Evolutionary conservation across 2,329 filamentous ascomycete genomes (phyloP).

Genomic region (Aspergillus flavus): DNA sequence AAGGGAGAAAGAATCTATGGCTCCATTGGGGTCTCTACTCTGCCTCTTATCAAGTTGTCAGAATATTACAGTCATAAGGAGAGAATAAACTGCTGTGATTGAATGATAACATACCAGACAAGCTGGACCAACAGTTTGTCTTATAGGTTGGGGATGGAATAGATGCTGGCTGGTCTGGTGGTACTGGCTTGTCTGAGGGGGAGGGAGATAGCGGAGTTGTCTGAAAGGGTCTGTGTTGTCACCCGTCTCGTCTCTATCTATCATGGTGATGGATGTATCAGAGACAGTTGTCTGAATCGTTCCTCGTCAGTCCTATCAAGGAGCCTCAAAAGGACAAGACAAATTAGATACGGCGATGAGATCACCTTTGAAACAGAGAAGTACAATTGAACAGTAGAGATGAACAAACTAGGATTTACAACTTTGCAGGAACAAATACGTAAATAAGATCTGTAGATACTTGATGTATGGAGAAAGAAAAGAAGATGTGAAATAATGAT

Average conservation of each 20-base stretch:
- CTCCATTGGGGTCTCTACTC: background rate
- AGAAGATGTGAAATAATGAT: background rate
- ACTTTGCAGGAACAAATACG: background rate
- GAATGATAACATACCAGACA: background rate
- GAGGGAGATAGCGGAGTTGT: slow-evolving; percentile 8
- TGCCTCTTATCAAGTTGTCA: background rate
- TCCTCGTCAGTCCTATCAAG: background rate
- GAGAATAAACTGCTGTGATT: too few relatives aligned
- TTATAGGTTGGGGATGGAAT: background rate
- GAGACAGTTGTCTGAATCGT: background rate
- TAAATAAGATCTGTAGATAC: background rate
- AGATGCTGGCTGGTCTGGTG: background rate
- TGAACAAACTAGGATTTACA: background rate
- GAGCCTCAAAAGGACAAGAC: background rate
- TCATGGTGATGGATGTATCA: background rate
- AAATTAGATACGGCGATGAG: background rate
- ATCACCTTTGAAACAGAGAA: background rate
- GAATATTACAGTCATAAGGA: background rate
- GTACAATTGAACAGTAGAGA: background rate
- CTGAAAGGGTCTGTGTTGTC: background rate
- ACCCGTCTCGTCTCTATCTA: background rate
- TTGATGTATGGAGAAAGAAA: background rate
- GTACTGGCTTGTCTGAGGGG: background rate
- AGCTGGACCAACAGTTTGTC: background rate
- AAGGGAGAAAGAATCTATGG: background rate